Conservation (phyloP, 106 monocot species). For the Xerophyta viscosa region DNA sequence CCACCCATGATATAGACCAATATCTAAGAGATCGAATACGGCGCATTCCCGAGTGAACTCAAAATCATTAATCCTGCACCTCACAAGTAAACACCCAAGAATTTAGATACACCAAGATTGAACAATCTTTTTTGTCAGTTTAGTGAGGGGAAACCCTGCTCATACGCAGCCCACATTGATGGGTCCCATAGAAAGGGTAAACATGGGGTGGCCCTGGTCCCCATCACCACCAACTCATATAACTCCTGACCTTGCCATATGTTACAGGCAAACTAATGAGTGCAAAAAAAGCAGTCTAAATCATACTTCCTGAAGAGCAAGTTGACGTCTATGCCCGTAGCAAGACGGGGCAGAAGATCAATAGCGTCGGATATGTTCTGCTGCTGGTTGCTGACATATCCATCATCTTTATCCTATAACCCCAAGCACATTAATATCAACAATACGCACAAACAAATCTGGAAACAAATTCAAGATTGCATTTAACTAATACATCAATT, state of each 20-base stretch:
- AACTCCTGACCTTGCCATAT: too few species aligned
- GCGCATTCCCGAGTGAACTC: conserved; percentile 91
- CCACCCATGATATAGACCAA: conserved; percentile 94
- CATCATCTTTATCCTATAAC: conserved; percentile 62
- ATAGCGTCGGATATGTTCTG: conserved; percentile 93
- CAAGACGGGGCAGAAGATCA: conserved; percentile 81
- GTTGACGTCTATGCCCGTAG: conserved; percentile 89
- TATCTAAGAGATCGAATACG: conserved; percentile 96
- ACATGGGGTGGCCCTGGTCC: too few species aligned
- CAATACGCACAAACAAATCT: neutral
- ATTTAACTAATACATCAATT: conserved; percentile 36
- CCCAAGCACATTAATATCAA: neutral
- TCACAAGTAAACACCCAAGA: too few species aligned
- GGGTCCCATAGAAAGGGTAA: too few species aligned
- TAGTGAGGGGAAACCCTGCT: too few species aligned
- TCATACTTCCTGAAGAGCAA: conserved; percentile 84
- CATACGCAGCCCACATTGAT: too few species aligned
- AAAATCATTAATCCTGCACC: conserved; percentile 80
- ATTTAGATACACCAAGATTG: neutral
- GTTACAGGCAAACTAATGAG: neutral
- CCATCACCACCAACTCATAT: too few species aligned
- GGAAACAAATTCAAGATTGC: neutral
- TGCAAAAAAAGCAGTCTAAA: neutral
- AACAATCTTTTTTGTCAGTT: too few species aligned
- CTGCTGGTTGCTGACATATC: conserved; percentile 64